phyloP scores from a whole-genome alignment of 495 filamentous ascomycete genomes.

The Trichoderma gamsii region DNA sequence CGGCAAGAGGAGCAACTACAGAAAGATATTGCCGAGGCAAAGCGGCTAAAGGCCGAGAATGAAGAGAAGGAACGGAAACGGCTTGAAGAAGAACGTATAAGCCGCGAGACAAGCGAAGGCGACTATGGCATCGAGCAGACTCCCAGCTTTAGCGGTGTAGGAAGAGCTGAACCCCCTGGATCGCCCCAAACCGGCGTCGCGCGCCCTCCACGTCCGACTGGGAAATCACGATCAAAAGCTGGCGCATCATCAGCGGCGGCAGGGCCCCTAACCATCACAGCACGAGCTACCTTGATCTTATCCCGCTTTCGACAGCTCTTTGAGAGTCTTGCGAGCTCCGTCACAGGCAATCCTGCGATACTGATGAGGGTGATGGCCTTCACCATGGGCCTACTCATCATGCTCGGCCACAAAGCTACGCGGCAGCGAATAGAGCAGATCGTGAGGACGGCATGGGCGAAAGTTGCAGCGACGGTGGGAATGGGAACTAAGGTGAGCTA shows the following conservation, averaged over 20 bases:
- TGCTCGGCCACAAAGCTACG: conserved; percentile 67
- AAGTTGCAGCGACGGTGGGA: conserved; percentile 76
- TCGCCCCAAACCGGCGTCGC: conserved; percentile 8
- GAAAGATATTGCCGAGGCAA: conserved; percentile 54
- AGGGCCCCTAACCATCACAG: conserved; percentile 24
- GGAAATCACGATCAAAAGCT: conserved; percentile 16
- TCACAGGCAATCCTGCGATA: conserved; percentile 66
- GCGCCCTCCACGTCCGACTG: conserved; percentile 15
- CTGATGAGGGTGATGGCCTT: conserved; percentile 74
- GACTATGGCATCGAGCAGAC: conserved; percentile 46
- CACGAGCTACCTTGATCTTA: conserved; percentile 44
- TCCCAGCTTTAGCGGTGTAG: conserved; percentile 33
- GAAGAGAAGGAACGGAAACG: conserved; percentile 46
- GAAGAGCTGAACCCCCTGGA: conserved; percentile 31
- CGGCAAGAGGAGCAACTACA: conserved; percentile 54
- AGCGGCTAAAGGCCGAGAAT: conserved; percentile 43
- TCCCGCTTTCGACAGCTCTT: conserved; percentile 55
- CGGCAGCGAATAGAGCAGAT: conserved; percentile 66
- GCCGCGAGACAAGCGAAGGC: conserved; percentile 36
- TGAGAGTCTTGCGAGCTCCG: conserved; percentile 52
- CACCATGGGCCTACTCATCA: conserved; percentile 69
- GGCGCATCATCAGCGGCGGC: conserved; percentile 15
- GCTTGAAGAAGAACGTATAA: conserved; percentile 39
- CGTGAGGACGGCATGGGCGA: conserved; percentile 68
- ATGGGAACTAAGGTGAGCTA: conserved; percentile 99